Base-by-base conservation (phyloP, 352 stramenopile species). In the Globisporangium middletonii region DNA sequence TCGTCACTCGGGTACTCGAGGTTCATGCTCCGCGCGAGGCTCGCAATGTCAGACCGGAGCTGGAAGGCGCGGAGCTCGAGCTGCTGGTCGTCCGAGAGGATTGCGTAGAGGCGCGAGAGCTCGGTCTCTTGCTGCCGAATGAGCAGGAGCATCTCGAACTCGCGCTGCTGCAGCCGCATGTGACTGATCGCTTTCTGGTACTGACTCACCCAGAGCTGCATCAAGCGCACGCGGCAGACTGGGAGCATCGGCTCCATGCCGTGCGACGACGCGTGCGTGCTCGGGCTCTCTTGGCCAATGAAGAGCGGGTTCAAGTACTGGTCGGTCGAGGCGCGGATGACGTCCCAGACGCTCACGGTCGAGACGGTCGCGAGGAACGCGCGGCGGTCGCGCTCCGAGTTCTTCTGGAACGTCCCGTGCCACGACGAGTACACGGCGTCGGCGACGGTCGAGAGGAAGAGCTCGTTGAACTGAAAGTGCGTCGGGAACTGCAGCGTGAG, bases 401-500 rank as follows among this genome's bases (percentile, higher is more conserved):
- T 96, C 62, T 86, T 89, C 55, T 94, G 83, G 54, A 97, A 97
- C 6, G 83, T 96, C n/a, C 87, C 86, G 57, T 91, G 99, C 63
- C 96, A 97, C 48, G 92, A 98, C 13, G 92, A 98, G 67, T 99
- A 99, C 23, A 99, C 83, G 50, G 97, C 93, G 60, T 99, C 96
- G 0, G 94, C 95, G 12, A 99, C 75, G 7, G 90, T 86, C 28
- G 97, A 79, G 19, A 99, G 68, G 42, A 96, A 79, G 15, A 89
- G 61, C 66, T 96, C 85, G 71, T 98, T 99, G 69, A 99, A 99
- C 70, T 99, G 96, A 67, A 99, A 99, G 63, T 92, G 88, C 6
- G 91, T 93, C 15, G 97, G 97, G 57, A 97, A 99, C 63, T 99
- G 96, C 42, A 97, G 75, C 13, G 97, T 89, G 26, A 99, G 71